A percentile compares a stretch with the other conserved stretches of the same genome.
Evolutionary conservation across 2,329 filamentous ascomycete species (phyloP).

Genomic region (Fusarium nematophilum): DNA sequence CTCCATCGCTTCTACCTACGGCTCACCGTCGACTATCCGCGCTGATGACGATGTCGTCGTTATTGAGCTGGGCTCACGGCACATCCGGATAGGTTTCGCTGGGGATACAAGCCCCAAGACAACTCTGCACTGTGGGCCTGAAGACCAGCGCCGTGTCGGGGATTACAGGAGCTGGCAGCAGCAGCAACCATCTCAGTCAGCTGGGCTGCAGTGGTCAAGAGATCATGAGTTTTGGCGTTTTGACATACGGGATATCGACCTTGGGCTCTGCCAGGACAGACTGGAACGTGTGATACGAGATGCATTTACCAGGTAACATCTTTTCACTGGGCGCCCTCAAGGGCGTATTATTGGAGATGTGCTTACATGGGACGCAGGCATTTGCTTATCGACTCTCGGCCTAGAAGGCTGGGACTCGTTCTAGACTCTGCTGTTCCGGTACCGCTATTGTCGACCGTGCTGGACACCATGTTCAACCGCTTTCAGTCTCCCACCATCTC

Average conservation of each 20-base stretch:
- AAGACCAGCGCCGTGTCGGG: constrained; percentile 80
- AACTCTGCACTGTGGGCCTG: constrained; percentile 76
- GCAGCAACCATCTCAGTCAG: constrained; percentile 57
- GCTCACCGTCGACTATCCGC: constrained; percentile 70
- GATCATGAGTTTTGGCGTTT: constrained; percentile 81
- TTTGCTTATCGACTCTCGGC: constrained; percentile 78
- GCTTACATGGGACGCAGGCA: constrained; percentile 56
- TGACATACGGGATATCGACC: constrained; percentile 77
- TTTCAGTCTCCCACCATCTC: constrained; percentile 86
- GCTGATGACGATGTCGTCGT: constrained; percentile 88
- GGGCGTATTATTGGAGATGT: neutral
- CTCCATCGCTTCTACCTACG: constrained; percentile 64
- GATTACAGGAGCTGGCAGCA: constrained; percentile 81
- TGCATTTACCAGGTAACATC: constrained; percentile 83
- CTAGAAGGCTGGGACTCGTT: constrained; percentile 78
- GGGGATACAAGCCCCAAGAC: constrained; percentile 83
- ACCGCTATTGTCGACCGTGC: constrained; percentile 77
- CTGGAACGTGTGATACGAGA: constrained; percentile 85
- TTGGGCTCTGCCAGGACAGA: constrained; percentile 86
- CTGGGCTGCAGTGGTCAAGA: constrained; percentile 68
- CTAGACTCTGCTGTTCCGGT: constrained; percentile 83
- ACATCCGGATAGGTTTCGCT: constrained; percentile 85
- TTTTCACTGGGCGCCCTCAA: too few relatives aligned
- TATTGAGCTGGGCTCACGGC: constrained; percentile 84
- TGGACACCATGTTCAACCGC: constrained; percentile 82